Percentiles rank a stretch among this genome's conserved stretches.
These are phyloP conservation scores for Torulaspora microellipsoides DNA, from an alignment of 805 yeast genomes.

Conservation along the genomic window DNA sequence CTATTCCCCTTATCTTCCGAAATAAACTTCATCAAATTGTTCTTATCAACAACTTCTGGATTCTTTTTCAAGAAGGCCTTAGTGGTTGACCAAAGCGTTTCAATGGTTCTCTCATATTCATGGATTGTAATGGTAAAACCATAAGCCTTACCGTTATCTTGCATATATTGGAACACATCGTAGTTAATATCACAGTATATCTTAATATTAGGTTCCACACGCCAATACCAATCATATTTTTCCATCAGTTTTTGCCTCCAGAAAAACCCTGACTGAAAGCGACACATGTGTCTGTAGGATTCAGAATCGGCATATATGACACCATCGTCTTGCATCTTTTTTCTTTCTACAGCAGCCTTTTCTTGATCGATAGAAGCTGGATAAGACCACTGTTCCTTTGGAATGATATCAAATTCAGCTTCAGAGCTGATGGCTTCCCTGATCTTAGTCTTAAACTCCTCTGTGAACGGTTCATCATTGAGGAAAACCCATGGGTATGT, in stretches of 20 bases:
- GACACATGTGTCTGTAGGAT: constrained; percentile 85
- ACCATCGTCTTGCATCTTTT: constrained; percentile 47
- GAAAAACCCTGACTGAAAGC: constrained; percentile 82
- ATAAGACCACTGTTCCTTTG: constrained; percentile 78
- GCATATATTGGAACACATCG: constrained; percentile 79
- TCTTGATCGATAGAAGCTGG: constrained; percentile 76
- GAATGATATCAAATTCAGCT: constrained; percentile 67
- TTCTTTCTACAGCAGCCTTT: constrained; percentile 60
- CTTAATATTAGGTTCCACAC: constrained; percentile 80
- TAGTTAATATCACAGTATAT: constrained; percentile 73
- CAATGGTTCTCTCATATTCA: constrained; percentile 66
- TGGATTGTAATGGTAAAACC: constrained; percentile 73
- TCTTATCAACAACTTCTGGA: constrained; percentile 54
- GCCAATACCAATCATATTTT: constrained; percentile 85
- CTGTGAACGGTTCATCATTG: constrained; percentile 71
- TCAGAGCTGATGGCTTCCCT: constrained; percentile 56
- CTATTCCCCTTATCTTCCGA: constrained; percentile 64
- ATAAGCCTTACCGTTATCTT: constrained; percentile 63
- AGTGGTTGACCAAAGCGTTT: constrained; percentile 72
- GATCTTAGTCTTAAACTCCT: constrained; percentile 59
- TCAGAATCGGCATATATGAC: constrained; percentile 72
- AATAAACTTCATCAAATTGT: constrained; percentile 66
- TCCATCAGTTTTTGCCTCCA: constrained; percentile 63
- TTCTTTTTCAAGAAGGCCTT: constrained; percentile 54
- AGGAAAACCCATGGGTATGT: constrained; percentile 92